Conservation (phyloP, 176 grass and related monocot genomes). For the Typha latifolia region DNA sequence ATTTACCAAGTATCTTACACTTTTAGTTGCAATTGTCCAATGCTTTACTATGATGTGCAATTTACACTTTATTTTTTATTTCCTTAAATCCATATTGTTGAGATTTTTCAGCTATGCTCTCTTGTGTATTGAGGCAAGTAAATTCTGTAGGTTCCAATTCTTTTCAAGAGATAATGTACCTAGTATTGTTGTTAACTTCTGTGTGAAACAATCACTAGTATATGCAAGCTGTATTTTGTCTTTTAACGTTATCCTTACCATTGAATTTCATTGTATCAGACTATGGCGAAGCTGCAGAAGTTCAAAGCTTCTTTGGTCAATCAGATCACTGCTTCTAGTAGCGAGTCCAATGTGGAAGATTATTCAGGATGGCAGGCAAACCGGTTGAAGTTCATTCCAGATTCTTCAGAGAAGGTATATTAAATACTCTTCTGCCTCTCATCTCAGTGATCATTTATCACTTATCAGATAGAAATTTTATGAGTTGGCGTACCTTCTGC, state of each 20-base stretch:
- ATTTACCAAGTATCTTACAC: no score
- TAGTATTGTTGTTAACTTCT: conserved; percentile 5
- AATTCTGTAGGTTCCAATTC: no score
- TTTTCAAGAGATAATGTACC: not conserved
- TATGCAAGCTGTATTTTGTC: not conserved
- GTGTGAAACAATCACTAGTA: not conserved
- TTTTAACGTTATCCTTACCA: conserved; percentile 8
- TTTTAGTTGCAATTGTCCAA: no score
- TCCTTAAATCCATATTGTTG: no score
- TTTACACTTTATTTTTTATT: no score
- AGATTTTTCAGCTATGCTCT: no score
- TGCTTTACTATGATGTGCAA: no score
- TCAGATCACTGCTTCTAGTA: conserved; percentile 28
- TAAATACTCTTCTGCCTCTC: not conserved
- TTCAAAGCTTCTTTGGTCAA: conserved; percentile 59
- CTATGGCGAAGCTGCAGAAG: conserved; percentile 61
- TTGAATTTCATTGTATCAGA: conserved; percentile 32
- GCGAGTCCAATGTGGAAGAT: conserved; percentile 30
- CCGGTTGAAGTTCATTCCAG: conserved; percentile 43
- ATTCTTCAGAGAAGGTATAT: conserved; percentile 51
- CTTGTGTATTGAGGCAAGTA: no score
- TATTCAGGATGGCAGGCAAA: conserved; percentile 60
- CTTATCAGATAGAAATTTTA: conserved; percentile 3
- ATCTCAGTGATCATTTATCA: not conserved
- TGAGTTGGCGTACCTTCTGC: conserved; percentile 11